phyloP scores from a whole-genome alignment of 805 yeast species.

The Yamadazyma sp. region DNA sequence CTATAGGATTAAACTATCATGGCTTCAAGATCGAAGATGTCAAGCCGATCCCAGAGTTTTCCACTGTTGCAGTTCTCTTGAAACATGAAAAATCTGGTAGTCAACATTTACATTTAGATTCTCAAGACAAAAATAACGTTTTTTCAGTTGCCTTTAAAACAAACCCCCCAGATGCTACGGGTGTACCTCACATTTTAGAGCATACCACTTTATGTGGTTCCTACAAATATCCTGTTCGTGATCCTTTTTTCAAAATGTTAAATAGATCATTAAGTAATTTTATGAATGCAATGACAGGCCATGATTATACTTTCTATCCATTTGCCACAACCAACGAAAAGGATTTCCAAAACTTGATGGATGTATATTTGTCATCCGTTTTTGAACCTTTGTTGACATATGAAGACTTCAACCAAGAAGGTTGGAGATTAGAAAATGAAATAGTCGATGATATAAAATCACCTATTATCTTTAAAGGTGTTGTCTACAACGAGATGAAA shows the following conservation, averaged over 20 bases:
- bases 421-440: slow-evolving; percentile 90
- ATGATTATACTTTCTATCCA: slow-evolving; percentile 93
- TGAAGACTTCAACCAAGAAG: slow-evolving; percentile 90
- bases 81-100: slow-evolving; percentile 70
- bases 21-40: slow-evolving; percentile 69
- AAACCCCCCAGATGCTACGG: slow-evolving; percentile 91
- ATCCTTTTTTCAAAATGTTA: slow-evolving; percentile 96
- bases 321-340: slow-evolving; percentile 87
- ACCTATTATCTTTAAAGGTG: slow-evolving; percentile 83
- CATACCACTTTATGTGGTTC: slow-evolving; percentile 97
- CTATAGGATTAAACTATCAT: slow-evolving; percentile 57
- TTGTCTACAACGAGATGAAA: slow-evolving; percentile 97
- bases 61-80: slow-evolving; percentile 73
- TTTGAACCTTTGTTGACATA: slow-evolving; percentile 73
- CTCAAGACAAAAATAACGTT: slow-evolving; percentile 80
- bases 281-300: slow-evolving; percentile 99
- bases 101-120: slow-evolving; percentile 78
- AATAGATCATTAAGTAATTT: slow-evolving; percentile 91
- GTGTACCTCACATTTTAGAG: slow-evolving; percentile 93
- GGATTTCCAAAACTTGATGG: slow-evolving; percentile 81
- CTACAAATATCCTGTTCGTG: slow-evolving; percentile 85
- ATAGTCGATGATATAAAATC: slow-evolving; percentile 53
- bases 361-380: slow-evolving; percentile 85
- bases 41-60: slow-evolving; percentile 74
- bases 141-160: slow-evolving; percentile 90